These are phyloP conservation scores for Paramecium sexaurelia DNA, from an alignment of 73 alveolate species.

Conservation along the genomic window DNA sequence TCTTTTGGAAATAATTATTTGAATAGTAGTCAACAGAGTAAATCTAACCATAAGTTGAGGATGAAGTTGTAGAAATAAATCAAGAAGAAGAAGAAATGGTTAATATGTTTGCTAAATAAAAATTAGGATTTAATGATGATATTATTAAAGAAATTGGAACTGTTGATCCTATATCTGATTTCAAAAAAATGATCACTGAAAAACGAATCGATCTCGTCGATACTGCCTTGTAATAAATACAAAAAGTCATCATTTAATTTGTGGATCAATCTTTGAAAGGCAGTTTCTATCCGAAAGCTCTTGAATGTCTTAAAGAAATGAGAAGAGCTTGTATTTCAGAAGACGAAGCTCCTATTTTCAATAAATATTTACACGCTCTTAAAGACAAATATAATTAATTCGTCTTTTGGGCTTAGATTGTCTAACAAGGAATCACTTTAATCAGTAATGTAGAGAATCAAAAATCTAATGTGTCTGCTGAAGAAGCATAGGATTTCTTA, in stretches of 20 bases:
- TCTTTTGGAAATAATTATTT: slow-evolving; percentile 79
- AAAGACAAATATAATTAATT: slow-evolving; percentile 70
- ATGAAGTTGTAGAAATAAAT: slow-evolving; percentile 78
- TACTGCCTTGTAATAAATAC: slow-evolving; percentile 90
- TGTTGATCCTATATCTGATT: slow-evolving; percentile 93
- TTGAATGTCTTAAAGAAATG: slow-evolving; percentile 89
- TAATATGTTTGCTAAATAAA: slow-evolving; percentile 20
- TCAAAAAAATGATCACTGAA: slow-evolving; percentile 92
- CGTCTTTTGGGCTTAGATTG: slow-evolving; percentile 73
- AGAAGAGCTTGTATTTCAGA: slow-evolving; percentile 93
- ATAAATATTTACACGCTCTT: slow-evolving; percentile 75
- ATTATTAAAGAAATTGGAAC: slow-evolving; percentile 75
- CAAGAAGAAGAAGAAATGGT: slow-evolving; percentile 77
- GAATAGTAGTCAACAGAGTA: slow-evolving; percentile 80
- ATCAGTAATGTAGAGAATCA: slow-evolving; percentile 85
- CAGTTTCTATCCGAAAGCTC: slow-evolving; percentile 89
- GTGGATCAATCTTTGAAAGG: slow-evolving; percentile 81
- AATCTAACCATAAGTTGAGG: slow-evolving; percentile 68
- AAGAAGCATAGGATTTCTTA: slow-evolving; percentile 80
- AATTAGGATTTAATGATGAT: slow-evolving; percentile 67
- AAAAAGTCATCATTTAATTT: slow-evolving; percentile 77
- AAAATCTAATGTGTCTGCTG: slow-evolving; percentile 73
- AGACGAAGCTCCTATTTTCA: slow-evolving; percentile 91
- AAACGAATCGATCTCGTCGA: slow-evolving; percentile 91
- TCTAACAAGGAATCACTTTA: slow-evolving; percentile 81